Conservation (phyloP, 192 early-diverging fungal genomes). For the Gryganskiella cystojenkinii region DNA sequence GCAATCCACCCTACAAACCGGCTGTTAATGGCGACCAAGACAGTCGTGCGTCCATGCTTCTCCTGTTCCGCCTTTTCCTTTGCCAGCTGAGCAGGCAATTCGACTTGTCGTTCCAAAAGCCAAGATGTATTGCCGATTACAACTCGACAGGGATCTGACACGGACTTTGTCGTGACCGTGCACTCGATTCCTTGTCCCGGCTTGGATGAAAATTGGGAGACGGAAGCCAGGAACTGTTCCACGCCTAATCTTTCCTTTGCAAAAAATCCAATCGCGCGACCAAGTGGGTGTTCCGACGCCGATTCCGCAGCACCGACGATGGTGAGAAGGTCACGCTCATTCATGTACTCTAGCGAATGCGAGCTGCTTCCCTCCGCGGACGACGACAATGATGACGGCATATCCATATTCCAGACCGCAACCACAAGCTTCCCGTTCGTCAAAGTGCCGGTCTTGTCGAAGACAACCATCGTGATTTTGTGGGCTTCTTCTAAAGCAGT, state of each 20-base stretch:
- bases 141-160: slow-evolving; percentile 51
- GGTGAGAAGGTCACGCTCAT: slow-evolving; percentile 63
- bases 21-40: slow-evolving; percentile 77
- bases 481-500: slow-evolving; percentile 85
- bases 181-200: slow-evolving; percentile 79
- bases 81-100: slow-evolving; percentile 53
- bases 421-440: slow-evolving; percentile 82
- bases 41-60: slow-evolving; percentile 78
- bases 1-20: slow-evolving; percentile 75
- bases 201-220: slow-evolving; percentile 71
- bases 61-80: slow-evolving; percentile 65
- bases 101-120: slow-evolving; percentile 58
- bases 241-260: slow-evolving; percentile 61
- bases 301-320: slow-evolving; percentile 85
- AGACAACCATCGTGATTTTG: slow-evolving; percentile 86
- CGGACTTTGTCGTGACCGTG: slow-evolving; percentile 51
- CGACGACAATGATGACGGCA: not conserved
- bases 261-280: slow-evolving; percentile 75
- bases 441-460: slow-evolving; percentile 98
- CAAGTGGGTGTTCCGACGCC: slow-evolving; percentile 91
- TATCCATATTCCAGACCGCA: slow-evolving; percentile 56
- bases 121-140: slow-evolving; percentile 82
- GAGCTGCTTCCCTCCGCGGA: slow-evolving; percentile 12
- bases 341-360: slow-evolving; percentile 30
- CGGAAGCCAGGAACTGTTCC: slow-evolving; percentile 46